Evolutionary conservation across 495 filamentous ascomycete species (phyloP).

Genomic region (Schizothecium vesticola): DNA sequence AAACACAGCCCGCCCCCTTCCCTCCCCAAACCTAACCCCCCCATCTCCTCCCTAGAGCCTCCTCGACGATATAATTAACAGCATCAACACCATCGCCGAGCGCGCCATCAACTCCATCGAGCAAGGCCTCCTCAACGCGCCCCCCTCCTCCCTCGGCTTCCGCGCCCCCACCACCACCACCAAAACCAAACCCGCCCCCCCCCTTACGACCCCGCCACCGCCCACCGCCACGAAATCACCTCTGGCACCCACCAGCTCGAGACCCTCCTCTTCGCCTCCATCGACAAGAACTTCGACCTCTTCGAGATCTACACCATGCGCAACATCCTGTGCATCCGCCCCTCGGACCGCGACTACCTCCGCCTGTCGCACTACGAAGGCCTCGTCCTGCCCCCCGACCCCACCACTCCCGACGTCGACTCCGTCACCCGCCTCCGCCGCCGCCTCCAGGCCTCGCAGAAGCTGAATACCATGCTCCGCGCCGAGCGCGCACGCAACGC

Average conservation of each 20-base stretch:
- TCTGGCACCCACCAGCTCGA: constrained; percentile 89
- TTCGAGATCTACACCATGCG: constrained; percentile 90
- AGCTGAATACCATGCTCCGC: constrained; percentile 67
- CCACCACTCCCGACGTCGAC: constrained; percentile 41
- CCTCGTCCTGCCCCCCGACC: constrained; percentile 25
- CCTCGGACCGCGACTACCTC: constrained; percentile 70
- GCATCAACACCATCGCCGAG: constrained; percentile 83
- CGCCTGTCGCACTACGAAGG: constrained; percentile 78
- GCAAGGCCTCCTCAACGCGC: constrained; percentile 63
- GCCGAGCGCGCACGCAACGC: constrained; percentile 75
- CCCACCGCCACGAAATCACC: constrained; percentile 72
- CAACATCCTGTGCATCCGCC: constrained; percentile 73
- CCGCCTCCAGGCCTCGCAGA: constrained; percentile 73
- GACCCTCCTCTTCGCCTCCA: constrained; percentile 85
- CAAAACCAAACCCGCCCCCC: constrained; percentile 20
- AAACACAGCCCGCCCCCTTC: no score
- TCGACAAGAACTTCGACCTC: constrained; percentile 95
- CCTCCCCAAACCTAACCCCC: constrained; percentile 8
- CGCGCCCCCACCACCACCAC: constrained; percentile 29
- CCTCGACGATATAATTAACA: constrained; percentile 96
- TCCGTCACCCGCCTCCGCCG: constrained; percentile 64
- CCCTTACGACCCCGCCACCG: constrained; percentile 36
- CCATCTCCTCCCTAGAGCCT: constrained; percentile 54
- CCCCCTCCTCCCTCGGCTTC: constrained; percentile 75
- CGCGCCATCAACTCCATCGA: constrained; percentile 80